Conservation (phyloP, 225 moss, liverwort and hornwort genomes). For the Rhytidiadelphus loreus region DNA sequence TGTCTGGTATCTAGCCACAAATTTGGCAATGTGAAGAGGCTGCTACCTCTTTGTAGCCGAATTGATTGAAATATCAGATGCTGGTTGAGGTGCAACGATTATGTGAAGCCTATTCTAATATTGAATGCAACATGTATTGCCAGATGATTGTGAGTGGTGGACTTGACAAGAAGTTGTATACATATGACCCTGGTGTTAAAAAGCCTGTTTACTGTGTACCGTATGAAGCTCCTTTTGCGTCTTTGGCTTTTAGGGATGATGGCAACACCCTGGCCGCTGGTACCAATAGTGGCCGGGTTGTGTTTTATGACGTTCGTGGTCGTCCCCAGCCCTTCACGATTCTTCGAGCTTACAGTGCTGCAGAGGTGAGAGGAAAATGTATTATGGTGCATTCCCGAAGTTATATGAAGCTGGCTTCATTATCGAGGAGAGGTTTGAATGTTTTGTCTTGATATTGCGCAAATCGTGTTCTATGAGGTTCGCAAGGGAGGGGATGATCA, state of each 20-base stretch:
- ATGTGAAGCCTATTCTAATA: background rate
- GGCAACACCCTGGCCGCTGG: constrained; percentile 91
- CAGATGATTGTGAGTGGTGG: constrained; percentile 98
- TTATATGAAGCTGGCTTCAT: background rate
- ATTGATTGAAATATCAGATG: background rate
- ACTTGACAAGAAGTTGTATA: constrained; percentile 96
- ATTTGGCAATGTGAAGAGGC: background rate
- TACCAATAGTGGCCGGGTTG: constrained; percentile 96
- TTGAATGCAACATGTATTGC: constrained; percentile 1
- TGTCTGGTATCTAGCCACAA: background rate
- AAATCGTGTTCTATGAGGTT: background rate
- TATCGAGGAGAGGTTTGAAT: background rate
- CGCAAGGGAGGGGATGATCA: background rate
- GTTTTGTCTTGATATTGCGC: background rate
- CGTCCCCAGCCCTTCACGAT: constrained; percentile 99
- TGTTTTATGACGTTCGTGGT: constrained; percentile 94
- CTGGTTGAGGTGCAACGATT: background rate
- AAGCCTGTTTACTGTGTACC: constrained; percentile 93
- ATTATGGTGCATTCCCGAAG: background rate
- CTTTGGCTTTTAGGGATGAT: constrained; percentile 91
- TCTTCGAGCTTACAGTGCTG: constrained; percentile 76
- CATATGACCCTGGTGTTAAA: constrained; percentile 79
- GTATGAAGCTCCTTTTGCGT: constrained; percentile 94
- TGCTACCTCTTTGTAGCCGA: background rate
- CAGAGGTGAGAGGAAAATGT: constrained; percentile 51